These are phyloP conservation scores for Crataegus laevigata DNA, from an alignment of 306 rosid species.

Conservation along the genomic window DNA sequence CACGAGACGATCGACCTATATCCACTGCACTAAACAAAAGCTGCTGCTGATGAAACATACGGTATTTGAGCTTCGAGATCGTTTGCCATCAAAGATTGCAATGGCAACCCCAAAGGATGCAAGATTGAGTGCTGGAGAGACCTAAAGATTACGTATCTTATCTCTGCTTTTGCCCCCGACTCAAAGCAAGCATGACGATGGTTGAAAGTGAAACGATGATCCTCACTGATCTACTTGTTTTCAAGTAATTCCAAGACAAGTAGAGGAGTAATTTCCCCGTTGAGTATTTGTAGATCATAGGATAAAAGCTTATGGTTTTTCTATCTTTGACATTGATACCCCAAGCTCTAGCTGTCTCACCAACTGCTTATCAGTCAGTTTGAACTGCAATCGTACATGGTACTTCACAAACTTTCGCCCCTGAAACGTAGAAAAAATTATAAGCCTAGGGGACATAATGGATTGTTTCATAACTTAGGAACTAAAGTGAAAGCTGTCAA, in stretches of 20 bases:
- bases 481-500: not conserved
- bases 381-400: not conserved
- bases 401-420: not conserved
- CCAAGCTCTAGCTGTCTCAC: not conserved
- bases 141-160: conserved; percentile 22
- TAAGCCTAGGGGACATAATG: not conserved
- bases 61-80: no score
- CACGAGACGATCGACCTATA: not conserved
- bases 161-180: conserved; percentile 9
- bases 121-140: conserved; percentile 45
- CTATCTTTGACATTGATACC: not conserved
- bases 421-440: not conserved
- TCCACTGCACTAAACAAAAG: no score
- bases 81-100: not conserved
- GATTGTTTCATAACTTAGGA: not conserved
- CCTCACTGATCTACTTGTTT: not conserved
- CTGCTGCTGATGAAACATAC: no score
- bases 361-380: not conserved
- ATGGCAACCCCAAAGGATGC: conserved; percentile 43
- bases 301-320: not conserved
- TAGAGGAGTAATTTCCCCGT: not conserved
- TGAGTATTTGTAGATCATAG: not conserved
- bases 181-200: conserved; percentile 28
- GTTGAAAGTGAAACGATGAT: conserved; percentile 25
- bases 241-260: not conserved